Evolutionary conservation across 2,329 filamentous ascomycete genomes (phyloP), one percentile per base, ranked within the genome.

Genomic region (Ophiocordyceps sinensis): DNA sequence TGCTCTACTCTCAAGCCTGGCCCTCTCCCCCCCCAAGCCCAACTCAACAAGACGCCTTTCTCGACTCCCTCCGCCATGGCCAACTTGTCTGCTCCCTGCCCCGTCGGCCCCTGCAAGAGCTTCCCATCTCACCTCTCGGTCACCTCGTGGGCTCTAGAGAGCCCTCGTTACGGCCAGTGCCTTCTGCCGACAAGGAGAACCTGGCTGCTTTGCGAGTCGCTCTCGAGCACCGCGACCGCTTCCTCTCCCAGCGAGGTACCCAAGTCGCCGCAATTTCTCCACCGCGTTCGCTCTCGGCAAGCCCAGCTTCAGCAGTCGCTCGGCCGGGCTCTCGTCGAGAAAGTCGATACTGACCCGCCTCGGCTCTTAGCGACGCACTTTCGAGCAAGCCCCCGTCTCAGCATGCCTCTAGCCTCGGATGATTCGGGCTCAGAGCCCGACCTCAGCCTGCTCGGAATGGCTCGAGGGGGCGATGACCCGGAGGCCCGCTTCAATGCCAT

Each of bases 371-470:
- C 57, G 38, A 51, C 56, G 26, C 49, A 51, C 12, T 50, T 49
- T 28, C 47, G 46, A 19, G 43, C 55, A 37, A 54, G 52, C 36
- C 48, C 57, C 21, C 53, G 59, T 31, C 53, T 63, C 28, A 63
- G 60, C 46, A 55, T 63, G 58, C 56, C 60, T 10, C 46, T 55
- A 6, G 56, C 57, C 14, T 60, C 56, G 6, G 60, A 63, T 40
- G 59, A 55, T 19, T 61, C 58, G 1, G 52, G 51, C 45, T 62
- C 59, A 5, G 61, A 63, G 42, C 58, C 58, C 29, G 61, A 63
- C 40, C 45, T 59, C 19, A 63, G 61, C 36, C 48, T 60, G n/a
- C 51, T 63, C 13, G 57, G 53, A 36, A 58, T 58, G 52, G 50
- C 53, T 31, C 54, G 58, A 40, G 51, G 51, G 23, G 54, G 52